Evolutionary conservation across 2,329 filamentous ascomycete genomes (phyloP).

Genomic region (Fonsecaea nubica): DNA sequence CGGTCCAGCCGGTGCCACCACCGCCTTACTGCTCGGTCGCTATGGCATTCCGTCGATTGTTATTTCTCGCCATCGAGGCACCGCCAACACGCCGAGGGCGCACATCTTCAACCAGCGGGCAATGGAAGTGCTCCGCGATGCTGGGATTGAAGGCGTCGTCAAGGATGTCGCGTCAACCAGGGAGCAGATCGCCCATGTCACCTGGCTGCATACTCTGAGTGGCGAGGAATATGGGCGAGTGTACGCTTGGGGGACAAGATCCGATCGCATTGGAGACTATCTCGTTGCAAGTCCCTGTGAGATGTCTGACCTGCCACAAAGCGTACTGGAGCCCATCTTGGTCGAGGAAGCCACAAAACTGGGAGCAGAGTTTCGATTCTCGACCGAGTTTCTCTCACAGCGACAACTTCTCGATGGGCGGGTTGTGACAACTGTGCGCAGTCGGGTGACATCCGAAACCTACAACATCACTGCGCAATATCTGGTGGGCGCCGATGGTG

Average conservation of each 20-base stretch:
- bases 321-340: conserved; percentile 51
- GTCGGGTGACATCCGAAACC: conserved; percentile 45
- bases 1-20: conserved; percentile 61
- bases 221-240: conserved; percentile 53
- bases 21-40: conserved; percentile 60
- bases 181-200: conserved; percentile 45
- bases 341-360: conserved; percentile 45
- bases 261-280: conserved; percentile 46
- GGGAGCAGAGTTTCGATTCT: conserved; percentile 49
- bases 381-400: conserved; percentile 43
- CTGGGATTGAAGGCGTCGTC: conserved; percentile 35
- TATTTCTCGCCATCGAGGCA: conserved; percentile 21
- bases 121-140: conserved; percentile 26
- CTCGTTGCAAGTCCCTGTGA: conserved; percentile 49
- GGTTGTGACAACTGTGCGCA: conserved; percentile 43
- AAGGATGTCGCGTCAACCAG: conserved; percentile 44
- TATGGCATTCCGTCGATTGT: conserved; percentile 48
- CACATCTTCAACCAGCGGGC: conserved; percentile 30
- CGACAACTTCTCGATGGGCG: conserved; percentile 38
- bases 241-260: conserved; percentile 51
- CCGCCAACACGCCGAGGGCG: conserved; percentile 27
- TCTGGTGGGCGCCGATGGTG: conserved; percentile 66
- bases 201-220: conserved; percentile 51
- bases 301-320: conserved; percentile 52
- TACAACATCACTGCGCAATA: conserved; percentile 61